Base-by-base conservation (phyloP, 1,284 basidiomycete genomes). In the Grifola frondosa region DNA sequence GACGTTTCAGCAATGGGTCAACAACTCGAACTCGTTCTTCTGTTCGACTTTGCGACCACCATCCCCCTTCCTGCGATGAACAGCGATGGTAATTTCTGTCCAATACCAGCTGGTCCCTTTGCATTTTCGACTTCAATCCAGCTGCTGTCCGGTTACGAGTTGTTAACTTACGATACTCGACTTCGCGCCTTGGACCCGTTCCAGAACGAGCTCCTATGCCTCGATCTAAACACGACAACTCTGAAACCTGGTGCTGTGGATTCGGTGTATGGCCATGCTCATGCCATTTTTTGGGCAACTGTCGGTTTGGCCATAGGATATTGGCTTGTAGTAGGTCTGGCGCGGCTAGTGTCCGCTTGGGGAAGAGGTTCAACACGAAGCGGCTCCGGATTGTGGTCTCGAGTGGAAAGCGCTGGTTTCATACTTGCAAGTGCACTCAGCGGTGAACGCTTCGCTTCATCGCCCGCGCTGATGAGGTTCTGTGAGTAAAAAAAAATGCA, bases 361-460 rank as follows among this genome's bases (percentile, higher is more conserved):
- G 77, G 78, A 17, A 73, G 87, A 42, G 86, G 85, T 19, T 70
- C 80, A 9, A 75, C 73, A 17, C 73, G 78, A 42, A 74, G 74
- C 5, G 78, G 75, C 17, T 70, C 70, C 6, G 80, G 81, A 4
- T 43, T 83, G 29, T 86, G 86, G 81, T 70, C 79, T 15, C 74
- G 77, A 46, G 71, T 84, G n/a, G 82, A 88, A 61, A 89, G 86
- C 65, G 78, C 78, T 5, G 91, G 91, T 4, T 91, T 91, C 54
- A 86, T 96, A 56, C 68, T 95, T 30, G 88, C 91, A n/a, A 93
- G 91, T 64, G 91, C 92, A 1, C 81, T 97, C 50, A 93, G 91
- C 47, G 95, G 95, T 5, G 91, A 95, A 64, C 78, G 90, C 30
- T 73, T 98, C 24, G 83, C 91, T 2, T 80, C 83, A 22, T 88